Base-by-base conservation (phyloP, 2,329 filamentous ascomycete species). In the Pleurostoma richardsiae region DNA sequence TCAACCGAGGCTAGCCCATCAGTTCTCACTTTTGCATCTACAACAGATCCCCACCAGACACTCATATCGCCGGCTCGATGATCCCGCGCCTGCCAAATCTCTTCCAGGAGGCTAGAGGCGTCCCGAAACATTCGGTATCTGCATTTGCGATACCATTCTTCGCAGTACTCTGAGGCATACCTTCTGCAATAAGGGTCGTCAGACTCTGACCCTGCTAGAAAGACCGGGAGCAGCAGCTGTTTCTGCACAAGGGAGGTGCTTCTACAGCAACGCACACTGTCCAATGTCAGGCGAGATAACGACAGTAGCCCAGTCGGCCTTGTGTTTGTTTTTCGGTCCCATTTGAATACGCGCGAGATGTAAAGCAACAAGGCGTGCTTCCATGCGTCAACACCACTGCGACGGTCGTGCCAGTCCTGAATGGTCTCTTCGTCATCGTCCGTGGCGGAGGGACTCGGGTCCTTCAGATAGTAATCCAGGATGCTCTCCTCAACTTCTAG, bases 171-270 rank as follows among this genome's bases (percentile, higher is more conserved):
- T 29, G 51, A 53, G 1, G 56, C 59, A 11, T 57, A 53, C 27
- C 52, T 44, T 1, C 59, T 53, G 45, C 61, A 28, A 27, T 53
- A 42, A 10, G 50, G 43, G 10, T 60, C 56, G 6, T 39, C 52
- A 2, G 57, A 58, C 48, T 66, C 65, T 26, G 55, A 56, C 2
- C 57, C 64, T 0, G 63, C 63, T 0, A 69, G 47, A 31, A 69
- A 68, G 0, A 67, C 56, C 1, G 65, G 64, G 2, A 69, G 54
- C 3, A 69, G 56, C 0, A 67, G 51, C 40, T 68, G 65, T 43
- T 68, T 68, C 47, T 66, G 64, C 0, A 61, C 53, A 40, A 61
- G 56, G 0, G 54, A 56, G 8, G 53, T 59, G 10, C 46, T 48
- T 6, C 61, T 53, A 44, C 62, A 65, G 19, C 56, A 58, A 5